These are phyloP conservation scores for Macrolepiota albuminosa DNA, from an alignment of 768 basidiomycete genomes.

Conservation along the genomic window DNA sequence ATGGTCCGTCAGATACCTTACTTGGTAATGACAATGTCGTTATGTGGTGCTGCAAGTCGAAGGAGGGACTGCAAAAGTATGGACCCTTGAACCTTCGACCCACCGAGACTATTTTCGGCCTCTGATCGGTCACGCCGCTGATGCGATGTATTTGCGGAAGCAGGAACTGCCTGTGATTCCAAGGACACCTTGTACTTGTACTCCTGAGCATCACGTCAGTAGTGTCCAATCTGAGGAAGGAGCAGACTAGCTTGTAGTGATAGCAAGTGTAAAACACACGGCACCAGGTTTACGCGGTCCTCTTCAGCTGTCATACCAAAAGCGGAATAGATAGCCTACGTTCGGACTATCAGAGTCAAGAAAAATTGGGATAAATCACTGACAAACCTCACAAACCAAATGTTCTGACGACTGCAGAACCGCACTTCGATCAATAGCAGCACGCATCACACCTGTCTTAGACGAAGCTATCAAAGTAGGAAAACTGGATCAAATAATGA, in stretches of 20 bases:
- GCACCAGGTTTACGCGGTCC: conserved; percentile 53
- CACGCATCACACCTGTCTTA: conserved; percentile 74
- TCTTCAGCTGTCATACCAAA: conserved; percentile 50
- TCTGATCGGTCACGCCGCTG: conserved; percentile 15
- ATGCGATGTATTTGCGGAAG: neutral
- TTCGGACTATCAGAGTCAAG: conserved; percentile 6
- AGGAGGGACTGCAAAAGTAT: conserved; percentile 82
- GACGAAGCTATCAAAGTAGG: conserved; percentile 44
- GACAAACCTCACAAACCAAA: conserved; percentile 53
- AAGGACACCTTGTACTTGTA: conserved; percentile 16
- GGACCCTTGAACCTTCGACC: conserved; percentile 79
- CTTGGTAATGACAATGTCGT: conserved; percentile 68
- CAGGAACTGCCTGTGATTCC: neutral
- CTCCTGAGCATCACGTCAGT: conserved; percentile 14
- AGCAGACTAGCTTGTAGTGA: conserved; percentile 39
- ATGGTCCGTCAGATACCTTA: conserved; percentile 21
- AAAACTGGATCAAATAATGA: neutral
- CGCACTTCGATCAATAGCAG: conserved; percentile 65
- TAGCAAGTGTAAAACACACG: conserved; percentile 59
- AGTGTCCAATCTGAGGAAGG: neutral
- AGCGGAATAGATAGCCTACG: conserved; percentile 54
- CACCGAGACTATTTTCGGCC: conserved; percentile 34
- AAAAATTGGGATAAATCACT: neutral
- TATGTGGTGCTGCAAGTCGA: conserved; percentile 59
- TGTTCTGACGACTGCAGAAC: conserved; percentile 41